A percentile compares a stretch with the other conserved stretches of the same genome.
Evolutionary conservation across 1,284 basidiomycete genomes (phyloP).

Genomic region (Puccinia horiana): DNA sequence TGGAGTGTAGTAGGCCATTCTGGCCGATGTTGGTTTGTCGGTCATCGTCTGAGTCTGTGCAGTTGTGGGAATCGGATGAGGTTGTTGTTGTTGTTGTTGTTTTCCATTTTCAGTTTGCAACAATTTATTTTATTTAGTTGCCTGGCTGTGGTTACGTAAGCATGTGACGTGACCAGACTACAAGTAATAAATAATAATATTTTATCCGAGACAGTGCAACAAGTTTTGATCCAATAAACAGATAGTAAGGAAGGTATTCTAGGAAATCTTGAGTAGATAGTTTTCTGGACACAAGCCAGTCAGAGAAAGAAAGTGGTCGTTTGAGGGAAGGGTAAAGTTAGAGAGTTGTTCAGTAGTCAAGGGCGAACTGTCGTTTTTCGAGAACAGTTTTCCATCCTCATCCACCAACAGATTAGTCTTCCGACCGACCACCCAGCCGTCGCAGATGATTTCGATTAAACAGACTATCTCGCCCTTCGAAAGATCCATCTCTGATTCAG

Average conservation of each 20-base stretch:
- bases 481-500: slow-evolving; percentile 33
- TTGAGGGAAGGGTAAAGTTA: not conserved
- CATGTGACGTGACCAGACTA: too few relatives aligned
- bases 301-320: not conserved
- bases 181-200: not conserved
- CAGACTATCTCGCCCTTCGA: slow-evolving; percentile 32
- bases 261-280: slow-evolving; percentile 26
- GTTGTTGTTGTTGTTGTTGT: not conserved
- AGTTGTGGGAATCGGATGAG: too few relatives aligned
- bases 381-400: slow-evolving; percentile 24
- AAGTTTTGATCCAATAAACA: not conserved
- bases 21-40: not conserved
- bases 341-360: not conserved
- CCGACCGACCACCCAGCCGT: slow-evolving; percentile 41
- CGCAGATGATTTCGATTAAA: slow-evolving; percentile 40
- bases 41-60: too few relatives aligned
- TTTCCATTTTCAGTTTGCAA: not conserved
- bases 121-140: not conserved
- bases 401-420: slow-evolving; percentile 28
- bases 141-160: too few relatives aligned
- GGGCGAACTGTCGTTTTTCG: not conserved
- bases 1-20: slow-evolving; percentile 43
- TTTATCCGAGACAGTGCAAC: not conserved
- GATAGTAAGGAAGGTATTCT: not conserved
- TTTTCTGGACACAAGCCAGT: slow-evolving; percentile 27